Base-by-base conservation (phyloP, 106 monocot species). In the Dendrobium nobile region DNA sequence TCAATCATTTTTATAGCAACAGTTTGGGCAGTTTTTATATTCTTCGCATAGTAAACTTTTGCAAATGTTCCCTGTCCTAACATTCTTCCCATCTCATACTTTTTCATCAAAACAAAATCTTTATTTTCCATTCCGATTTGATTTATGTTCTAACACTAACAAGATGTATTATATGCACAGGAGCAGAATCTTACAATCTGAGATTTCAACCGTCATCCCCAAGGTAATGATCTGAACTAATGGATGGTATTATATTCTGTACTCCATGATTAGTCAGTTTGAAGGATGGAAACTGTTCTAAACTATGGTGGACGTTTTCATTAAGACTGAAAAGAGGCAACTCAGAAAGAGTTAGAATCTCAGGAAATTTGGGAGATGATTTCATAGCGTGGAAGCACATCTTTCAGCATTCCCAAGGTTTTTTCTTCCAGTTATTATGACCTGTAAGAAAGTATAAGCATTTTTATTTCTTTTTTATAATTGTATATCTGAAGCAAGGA, bases 331-430 rank as follows among this genome's bases (percentile, higher is more conserved):
- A n/a, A 54, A 77, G 43, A 40, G 75, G n/a, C 7, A 44, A 80
- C 76, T 65, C 56, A 45, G 19, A 33, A 45, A 2, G 73, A 67
- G 73, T 17, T 73, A 75, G 54, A 76, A 74, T 56, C 54, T 77
- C 47, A 75, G 75, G 59, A 44, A 81, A 2, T 40, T 89, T 45
- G 64, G 28, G 45, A 1, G 13, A 67, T 31, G 27, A 79, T 67
- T 19, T 75, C 56, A 72, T 42, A 19, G 24, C 48, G 26, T 26
- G 2, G 24, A 81, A 54, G 67, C 88, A 89, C 88, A 89, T 89
- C 75, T 89, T 89, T 89, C 86, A 81, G 84, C 88, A 89, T 89
- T 89, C 88, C 86, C 83, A 45, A 58, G 3, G 1, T 51, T 51
- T 51, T 22, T 22, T n/a, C 22, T 65, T 65, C 64, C 64, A 65